Evolutionary conservation across 768 basidiomycete species (phyloP).

Genomic region (Suillus cothurnatus): DNA sequence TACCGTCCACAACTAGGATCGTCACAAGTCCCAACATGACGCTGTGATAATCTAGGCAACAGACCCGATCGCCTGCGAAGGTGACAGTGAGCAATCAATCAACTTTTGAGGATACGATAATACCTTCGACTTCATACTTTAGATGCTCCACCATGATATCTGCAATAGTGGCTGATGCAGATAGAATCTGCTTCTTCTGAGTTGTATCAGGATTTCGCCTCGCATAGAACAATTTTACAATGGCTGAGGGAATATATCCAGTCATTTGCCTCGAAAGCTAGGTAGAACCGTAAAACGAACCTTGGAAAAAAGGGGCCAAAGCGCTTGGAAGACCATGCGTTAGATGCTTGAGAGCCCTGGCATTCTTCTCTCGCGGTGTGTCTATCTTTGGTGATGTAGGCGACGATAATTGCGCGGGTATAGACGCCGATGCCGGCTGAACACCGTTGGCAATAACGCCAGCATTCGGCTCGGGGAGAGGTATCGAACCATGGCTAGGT

Average conservation of each 20-base stretch:
- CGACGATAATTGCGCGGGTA: constrained; percentile 24
- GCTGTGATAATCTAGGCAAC: constrained; percentile 52
- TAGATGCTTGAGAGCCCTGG: constrained; percentile 76
- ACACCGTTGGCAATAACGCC: constrained; percentile 34
- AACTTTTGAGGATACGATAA: constrained; percentile 9
- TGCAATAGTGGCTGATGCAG: constrained; percentile 71
- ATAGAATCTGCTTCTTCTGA: constrained; percentile 77
- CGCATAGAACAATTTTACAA: constrained; percentile 85
- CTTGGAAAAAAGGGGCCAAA: constrained; percentile 84
- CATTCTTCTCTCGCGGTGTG: constrained; percentile 61
- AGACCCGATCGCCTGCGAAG: constrained; percentile 41
- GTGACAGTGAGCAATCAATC: background rate
- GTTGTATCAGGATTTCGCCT: constrained; percentile 72
- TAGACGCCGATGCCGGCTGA: constrained; percentile 24
- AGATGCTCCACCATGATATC: constrained; percentile 74
- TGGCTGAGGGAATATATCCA: constrained; percentile 47
- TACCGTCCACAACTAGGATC: constrained; percentile 62
- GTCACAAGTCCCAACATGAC: constrained; percentile 55
- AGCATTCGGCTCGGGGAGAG: constrained; percentile 43
- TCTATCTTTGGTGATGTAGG: constrained; percentile 40
- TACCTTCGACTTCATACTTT: constrained; percentile 52
- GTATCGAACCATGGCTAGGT: constrained; percentile 43
- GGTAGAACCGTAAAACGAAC: constrained; percentile 42
- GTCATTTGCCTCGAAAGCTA: background rate
- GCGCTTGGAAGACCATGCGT: constrained; percentile 76